phyloP scores from a whole-genome alignment of 2,329 filamentous ascomycete genomes.

The Penicillium sp. region DNA sequence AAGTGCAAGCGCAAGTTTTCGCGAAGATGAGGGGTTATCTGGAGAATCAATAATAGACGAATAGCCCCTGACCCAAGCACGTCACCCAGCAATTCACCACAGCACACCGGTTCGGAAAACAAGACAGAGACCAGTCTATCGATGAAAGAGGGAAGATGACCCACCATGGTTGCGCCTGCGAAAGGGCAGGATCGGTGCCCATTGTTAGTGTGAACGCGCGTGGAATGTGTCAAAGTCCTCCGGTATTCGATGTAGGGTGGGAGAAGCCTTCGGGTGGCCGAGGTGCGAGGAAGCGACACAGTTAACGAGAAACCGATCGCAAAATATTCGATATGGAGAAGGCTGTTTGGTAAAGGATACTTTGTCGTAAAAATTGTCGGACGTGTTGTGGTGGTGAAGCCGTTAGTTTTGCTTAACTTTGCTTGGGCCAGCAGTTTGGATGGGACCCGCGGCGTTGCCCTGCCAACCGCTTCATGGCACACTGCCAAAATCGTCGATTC shows the following conservation, averaged over 20 bases:
- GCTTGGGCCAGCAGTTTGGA: conserved; percentile 8
- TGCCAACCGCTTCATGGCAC: conserved; percentile 4
- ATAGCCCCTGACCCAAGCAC: conserved; percentile 9
- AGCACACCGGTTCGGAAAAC: background rate
- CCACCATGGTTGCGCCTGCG: conserved; percentile 22
- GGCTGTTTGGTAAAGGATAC: background rate
- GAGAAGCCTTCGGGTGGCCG: background rate
- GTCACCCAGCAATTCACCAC: background rate
- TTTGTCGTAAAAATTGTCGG: background rate
- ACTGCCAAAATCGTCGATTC: background rate
- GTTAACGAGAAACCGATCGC: background rate
- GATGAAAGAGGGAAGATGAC: conserved; percentile 8
- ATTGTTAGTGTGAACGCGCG: conserved; percentile 26
- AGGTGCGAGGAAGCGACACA: background rate
- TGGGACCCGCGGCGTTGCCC: conserved; percentile 10
- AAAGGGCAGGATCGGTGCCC: conserved; percentile 17
- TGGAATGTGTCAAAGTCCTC: conserved; percentile 26
- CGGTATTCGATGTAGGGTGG: conserved; percentile 12
- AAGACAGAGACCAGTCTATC: background rate
- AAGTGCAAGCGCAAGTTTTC: background rate
- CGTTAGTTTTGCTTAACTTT: background rate
- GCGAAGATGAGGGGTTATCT: background rate
- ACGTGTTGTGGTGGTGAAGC: conserved; percentile 3
- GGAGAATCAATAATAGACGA: conserved; percentile 2
- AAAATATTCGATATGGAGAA: background rate